A percentile compares a stretch with the other conserved stretches of the same genome.
Evolutionary conservation across 768 basidiomycete species (phyloP).

Genomic region (Suillus ampliporus): DNA sequence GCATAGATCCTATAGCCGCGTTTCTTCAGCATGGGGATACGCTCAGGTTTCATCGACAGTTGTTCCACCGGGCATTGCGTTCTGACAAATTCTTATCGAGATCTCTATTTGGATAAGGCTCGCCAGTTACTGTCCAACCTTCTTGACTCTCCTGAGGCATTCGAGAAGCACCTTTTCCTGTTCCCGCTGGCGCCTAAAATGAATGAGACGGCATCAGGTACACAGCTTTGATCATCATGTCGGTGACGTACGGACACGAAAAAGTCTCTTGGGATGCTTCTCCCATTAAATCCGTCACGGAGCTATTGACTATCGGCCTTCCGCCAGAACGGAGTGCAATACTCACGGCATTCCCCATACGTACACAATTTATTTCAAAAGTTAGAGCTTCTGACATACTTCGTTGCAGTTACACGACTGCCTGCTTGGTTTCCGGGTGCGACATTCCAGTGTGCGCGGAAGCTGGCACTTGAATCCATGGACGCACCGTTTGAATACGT

Average conservation of each 20-base stretch:
- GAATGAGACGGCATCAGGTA: conserved; percentile 24
- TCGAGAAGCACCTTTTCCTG: conserved; percentile 32
- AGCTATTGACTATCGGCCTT: conserved; percentile 31
- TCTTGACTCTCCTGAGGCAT: conserved; percentile 27
- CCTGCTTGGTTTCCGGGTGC: conserved; percentile 38
- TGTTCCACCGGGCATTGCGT: conserved; percentile 35
- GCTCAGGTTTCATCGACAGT: conserved; percentile 34
- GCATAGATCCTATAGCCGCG: conserved; percentile 34
- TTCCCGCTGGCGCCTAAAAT: conserved; percentile 9
- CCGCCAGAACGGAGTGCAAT: conserved; percentile 32
- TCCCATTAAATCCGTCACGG: conserved; percentile 30
- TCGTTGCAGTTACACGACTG: conserved; percentile 29
- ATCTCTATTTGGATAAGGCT: conserved; percentile 29
- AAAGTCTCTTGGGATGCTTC: conserved; percentile 31
- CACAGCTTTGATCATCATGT: conserved; percentile 38
- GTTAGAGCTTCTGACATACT: background rate
- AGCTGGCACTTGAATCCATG: conserved; percentile 28
- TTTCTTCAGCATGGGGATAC: conserved; percentile 34
- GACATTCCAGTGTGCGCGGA: conserved; percentile 34
- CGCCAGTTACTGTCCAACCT: conserved; percentile 24
- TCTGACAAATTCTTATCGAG: conserved; percentile 27
- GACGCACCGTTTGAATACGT: conserved; percentile 36
- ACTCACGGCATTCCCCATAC: conserved; percentile 36
- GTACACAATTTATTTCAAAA: conserved; percentile 22
- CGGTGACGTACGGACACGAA: conserved; percentile 36